Evolutionary conservation across 169 alveolate species (phyloP), one percentile per base, ranked within the genome.

Genomic region (Pseudocohnilembus persalinus): DNA sequence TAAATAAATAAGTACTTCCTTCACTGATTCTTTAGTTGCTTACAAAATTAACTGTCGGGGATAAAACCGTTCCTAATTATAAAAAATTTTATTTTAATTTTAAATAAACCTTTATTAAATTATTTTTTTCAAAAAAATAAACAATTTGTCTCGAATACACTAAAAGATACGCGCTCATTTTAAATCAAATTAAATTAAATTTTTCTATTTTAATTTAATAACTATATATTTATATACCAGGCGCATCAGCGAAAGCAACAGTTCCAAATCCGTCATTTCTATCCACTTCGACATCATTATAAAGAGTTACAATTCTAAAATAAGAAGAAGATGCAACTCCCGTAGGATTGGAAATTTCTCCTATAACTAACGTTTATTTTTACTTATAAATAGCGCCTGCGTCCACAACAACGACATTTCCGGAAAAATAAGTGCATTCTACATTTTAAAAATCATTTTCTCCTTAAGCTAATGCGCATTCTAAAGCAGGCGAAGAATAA

Each of bases 1-100:
- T 25, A 73, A 79, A 79, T 79, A 49, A 74, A 68, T 73, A 79
- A 16, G 76, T 49, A 27, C 75, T 34, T 0, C 84, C 84, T 79
- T 79, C 84, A 29, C 84, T 33, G 30, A 79, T 79, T 49, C 84
- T 35, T 28, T 64, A 34, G n/a, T 79, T 79, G 63, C 84, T 79
- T 29, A 79, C 4, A 28, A 30, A 49, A 1, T 35, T 34, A 20
- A 79, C 31, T 1, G 30, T 49, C 27, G 84, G 76, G 25, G 35
- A 28, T n/a, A 29, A 31, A 32, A 79, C 49, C 29, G 31, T 32
- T 4, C 74, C 84, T 79, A 49, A 33, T 77, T 77, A 0, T 26
- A 34, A 33, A 77, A 32, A 77, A 32, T 33, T 26, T 33, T 0
- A 29, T 25, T 73, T 73, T 73, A 29, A 31, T 25, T 20, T 29